Evolutionary conservation across 1,139 yeast genomes (phyloP).

Genomic region (Hansenula lynferdii): DNA sequence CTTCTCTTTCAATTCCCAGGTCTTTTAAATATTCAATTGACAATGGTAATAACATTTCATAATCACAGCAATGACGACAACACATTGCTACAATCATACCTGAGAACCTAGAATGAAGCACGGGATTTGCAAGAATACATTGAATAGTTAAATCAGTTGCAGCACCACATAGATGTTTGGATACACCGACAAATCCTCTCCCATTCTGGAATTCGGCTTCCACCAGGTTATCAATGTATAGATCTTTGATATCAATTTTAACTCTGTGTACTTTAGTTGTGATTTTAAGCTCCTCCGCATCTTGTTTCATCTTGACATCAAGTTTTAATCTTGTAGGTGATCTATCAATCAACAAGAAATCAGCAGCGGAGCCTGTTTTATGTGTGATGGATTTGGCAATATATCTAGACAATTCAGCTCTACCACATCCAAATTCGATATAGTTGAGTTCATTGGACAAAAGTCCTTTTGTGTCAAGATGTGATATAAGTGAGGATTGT

Average conservation of each 20-base stretch:
- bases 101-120: conserved; percentile 25
- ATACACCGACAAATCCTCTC: conserved; percentile 50
- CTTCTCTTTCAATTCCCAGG: conserved; percentile 26
- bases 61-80: conserved; percentile 77
- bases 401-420: conserved; percentile 76
- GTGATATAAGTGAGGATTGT: conserved; percentile 77
- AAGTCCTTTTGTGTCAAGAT: conserved; percentile 42
- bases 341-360: conserved; percentile 69
- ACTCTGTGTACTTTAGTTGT: conserved; percentile 32
- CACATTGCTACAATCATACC: conserved; percentile 90
- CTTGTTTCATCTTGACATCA: conserved; percentile 63
- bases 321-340: conserved; percentile 75
- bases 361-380: conserved; percentile 22
- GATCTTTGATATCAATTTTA: conserved; percentile 76
- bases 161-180: conserved; percentile 90
- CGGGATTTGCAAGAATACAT: conserved; percentile 48
- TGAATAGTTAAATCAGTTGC: conserved; percentile 84
- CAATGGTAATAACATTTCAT: conserved; percentile 13
- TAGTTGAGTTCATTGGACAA: conserved; percentile 37
- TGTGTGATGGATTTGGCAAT: conserved; percentile 43
- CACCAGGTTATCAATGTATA: conserved; percentile 46
- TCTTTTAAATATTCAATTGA: conserved; percentile 20
- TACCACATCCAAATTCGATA: conserved; percentile 87
- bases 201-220: conserved; percentile 22
- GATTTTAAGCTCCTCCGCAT: conserved; percentile 28